phyloP scores from a whole-genome alignment of 225 moss, liverwort and hornwort species.

The Asterella californica region DNA sequence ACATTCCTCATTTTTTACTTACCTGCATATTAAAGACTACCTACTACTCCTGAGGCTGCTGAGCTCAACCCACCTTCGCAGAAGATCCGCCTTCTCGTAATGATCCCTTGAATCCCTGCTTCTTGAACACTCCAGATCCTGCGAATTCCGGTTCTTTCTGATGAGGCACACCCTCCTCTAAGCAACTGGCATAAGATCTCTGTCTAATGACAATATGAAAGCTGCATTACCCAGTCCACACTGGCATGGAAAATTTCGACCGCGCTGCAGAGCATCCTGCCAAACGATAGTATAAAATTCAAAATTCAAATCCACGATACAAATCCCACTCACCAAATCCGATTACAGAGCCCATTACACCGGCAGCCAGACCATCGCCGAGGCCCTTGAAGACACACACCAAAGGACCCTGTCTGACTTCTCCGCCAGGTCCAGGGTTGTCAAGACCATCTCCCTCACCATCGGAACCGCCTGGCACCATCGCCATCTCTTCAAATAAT shows the following conservation, averaged over 20 bases:
- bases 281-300: neutral
- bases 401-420: conserved; percentile 28
- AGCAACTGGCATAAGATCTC: too few relatives aligned
- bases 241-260: neutral
- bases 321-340: conserved; percentile 61
- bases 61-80: conserved; percentile 57
- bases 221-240: neutral
- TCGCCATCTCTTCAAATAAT: conserved; percentile 26
- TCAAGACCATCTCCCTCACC: conserved; percentile 13
- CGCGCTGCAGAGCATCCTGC: neutral
- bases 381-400: conserved; percentile 43
- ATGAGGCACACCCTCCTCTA: too few relatives aligned
- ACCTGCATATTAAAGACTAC: too few relatives aligned
- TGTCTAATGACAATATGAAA: too few relatives aligned
- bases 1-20: too few relatives aligned
- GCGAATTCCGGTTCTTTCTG: conserved; percentile 4
- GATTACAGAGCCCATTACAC: conserved; percentile 85
- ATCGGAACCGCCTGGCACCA: conserved; percentile 29
- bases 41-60: neutral
- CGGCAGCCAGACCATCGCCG: conserved; percentile 62
- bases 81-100: conserved; percentile 79
- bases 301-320: neutral
- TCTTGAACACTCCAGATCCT: conserved; percentile 89
- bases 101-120: conserved; percentile 78
- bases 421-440: conserved; percentile 3